phyloP scores from a whole-genome alignment of 345 rosid species.

The Heritiera littoralis region DNA sequence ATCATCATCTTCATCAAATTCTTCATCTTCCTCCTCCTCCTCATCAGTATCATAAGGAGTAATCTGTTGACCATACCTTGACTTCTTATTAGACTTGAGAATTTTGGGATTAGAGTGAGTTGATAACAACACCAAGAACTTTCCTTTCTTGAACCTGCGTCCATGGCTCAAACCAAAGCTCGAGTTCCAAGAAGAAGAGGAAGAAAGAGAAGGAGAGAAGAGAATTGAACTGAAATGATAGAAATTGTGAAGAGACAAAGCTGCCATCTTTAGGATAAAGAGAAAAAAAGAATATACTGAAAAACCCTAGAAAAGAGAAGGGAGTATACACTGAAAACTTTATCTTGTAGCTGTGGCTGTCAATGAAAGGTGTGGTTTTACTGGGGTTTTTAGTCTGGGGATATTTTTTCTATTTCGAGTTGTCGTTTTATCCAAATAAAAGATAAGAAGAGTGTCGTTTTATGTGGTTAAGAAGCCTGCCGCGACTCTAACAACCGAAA shows the following conservation, averaged over 20 bases:
- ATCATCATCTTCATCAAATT: conserved; percentile 33
- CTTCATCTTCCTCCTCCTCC: conserved; percentile 38
- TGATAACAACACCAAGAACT: conserved; percentile 52
- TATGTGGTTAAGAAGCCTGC: background rate
- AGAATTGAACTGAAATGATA: conserved; percentile 31
- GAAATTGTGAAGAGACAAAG: conserved; percentile 38
- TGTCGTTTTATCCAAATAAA: no score
- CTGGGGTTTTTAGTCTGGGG: background rate
- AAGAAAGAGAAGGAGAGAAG: conserved; percentile 20
- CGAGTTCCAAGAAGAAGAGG: conserved; percentile 17
- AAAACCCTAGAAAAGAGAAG: conserved; percentile 39
- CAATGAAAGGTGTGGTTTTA: conserved; percentile 14
- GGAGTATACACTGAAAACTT: background rate
- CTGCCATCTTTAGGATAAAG: conserved; percentile 39
- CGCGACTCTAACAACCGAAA: background rate
- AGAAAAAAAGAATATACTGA: conserved; percentile 42
- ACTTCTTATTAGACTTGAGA: conserved; percentile 71
- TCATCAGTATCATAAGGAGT: conserved; percentile 51
- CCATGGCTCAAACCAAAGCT: conserved; percentile 20
- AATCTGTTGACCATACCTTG: conserved; percentile 52
- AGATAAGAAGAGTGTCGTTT: background rate
- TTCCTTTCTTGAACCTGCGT: conserved; percentile 21
- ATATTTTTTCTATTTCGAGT: no score
- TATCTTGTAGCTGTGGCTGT: conserved; percentile 20
- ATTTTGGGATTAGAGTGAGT: conserved; percentile 79